phyloP scores from a whole-genome alignment of 768 basidiomycete genomes.

The Sarcodon sp. region DNA sequence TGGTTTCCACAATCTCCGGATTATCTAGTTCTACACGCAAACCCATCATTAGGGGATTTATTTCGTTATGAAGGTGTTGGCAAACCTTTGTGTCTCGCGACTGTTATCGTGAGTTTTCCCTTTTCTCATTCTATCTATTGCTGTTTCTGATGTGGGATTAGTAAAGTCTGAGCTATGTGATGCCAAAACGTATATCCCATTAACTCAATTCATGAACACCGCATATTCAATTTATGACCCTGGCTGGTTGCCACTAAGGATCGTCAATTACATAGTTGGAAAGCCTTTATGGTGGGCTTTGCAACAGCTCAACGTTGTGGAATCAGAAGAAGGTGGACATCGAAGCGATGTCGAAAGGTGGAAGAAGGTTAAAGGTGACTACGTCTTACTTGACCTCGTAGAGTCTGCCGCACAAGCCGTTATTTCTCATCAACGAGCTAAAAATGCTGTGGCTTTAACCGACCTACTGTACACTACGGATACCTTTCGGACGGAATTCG shows the following conservation, averaged over 20 bases:
- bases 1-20: slow-evolving; percentile 31
- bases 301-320: slow-evolving; percentile 62
- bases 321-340: slow-evolving; percentile 34
- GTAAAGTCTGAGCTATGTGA: slow-evolving; percentile 55
- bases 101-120: slow-evolving; percentile 53
- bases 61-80: slow-evolving; percentile 59
- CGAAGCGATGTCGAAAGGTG: slow-evolving; percentile 31
- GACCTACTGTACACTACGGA: slow-evolving; percentile 52
- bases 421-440: slow-evolving; percentile 26
- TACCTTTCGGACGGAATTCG: slow-evolving; percentile 48
- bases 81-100: slow-evolving; percentile 59
- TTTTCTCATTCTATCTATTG: neutral
- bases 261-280: neutral
- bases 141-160: slow-evolving; percentile 26
- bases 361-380: slow-evolving; percentile 54
- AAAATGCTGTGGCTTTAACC: slow-evolving; percentile 30
- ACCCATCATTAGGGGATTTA: slow-evolving; percentile 35
- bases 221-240: neutral
- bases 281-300: slow-evolving; percentile 21
- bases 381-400: slow-evolving; percentile 52
- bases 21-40: slow-evolving; percentile 47
- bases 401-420: slow-evolving; percentile 55
- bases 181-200: slow-evolving; percentile 12
- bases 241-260: neutral
- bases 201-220: neutral